These are phyloP conservation scores for Dentipellis fragilis DNA, from an alignment of 768 basidiomycete genomes.

Conservation along the genomic window DNA sequence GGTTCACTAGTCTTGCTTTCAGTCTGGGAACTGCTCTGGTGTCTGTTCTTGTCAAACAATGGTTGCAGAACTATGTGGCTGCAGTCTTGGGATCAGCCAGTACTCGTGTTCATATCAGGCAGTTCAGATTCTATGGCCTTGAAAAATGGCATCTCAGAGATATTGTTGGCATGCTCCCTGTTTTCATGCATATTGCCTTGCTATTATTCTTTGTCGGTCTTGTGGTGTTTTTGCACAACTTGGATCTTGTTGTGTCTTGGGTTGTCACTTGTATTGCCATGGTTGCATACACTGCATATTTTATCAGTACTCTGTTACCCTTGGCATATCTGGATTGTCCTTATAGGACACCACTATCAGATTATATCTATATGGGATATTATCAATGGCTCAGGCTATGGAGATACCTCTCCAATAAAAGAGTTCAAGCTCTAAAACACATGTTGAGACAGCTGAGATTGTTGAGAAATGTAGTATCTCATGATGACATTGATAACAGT, in stretches of 20 bases:
- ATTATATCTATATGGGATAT: not conserved
- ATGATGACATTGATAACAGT: not conserved
- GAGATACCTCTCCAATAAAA: not conserved
- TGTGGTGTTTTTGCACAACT: not conserved
- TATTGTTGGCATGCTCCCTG: not conserved
- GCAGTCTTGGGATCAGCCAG: not conserved
- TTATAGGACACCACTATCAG: not conserved
- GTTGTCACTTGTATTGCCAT: not conserved
- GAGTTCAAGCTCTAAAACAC: not conserved
- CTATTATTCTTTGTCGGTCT: not conserved
- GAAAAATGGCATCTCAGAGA: not conserved
- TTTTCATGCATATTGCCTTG: not conserved
- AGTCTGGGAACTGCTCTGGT: not conserved
- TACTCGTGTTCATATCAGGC: not conserved
- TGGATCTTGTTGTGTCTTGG: not conserved
- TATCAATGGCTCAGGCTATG: not conserved
- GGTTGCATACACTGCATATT: not conserved
- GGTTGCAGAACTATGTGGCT: not conserved
- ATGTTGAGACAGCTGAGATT: not conserved
- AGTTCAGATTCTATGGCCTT: not conserved
- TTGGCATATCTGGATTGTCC: not conserved
- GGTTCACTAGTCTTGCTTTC: not conserved
- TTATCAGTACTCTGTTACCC: not conserved
- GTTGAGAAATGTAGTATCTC: not conserved
- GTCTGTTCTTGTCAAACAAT: not conserved